phyloP scores from a whole-genome alignment of 352 stramenopile genomes.

The Halophytophthora polymorphica region DNA sequence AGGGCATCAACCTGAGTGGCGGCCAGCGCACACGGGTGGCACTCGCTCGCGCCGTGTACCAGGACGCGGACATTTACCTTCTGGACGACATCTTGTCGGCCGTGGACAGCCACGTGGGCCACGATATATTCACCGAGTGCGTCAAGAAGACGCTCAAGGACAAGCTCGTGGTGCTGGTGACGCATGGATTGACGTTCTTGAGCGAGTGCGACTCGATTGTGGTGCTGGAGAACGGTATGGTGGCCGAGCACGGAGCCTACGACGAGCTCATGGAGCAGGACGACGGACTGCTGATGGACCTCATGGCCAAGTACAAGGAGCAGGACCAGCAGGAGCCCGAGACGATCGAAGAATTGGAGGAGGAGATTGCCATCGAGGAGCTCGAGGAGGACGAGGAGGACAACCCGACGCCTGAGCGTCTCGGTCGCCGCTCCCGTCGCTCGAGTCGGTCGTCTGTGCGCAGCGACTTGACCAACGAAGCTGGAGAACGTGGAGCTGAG shows the following conservation, averaged over 20 bases:
- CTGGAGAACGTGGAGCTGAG: conserved; percentile 9
- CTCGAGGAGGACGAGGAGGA: conserved; percentile 44
- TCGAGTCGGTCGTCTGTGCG: conserved; percentile 50
- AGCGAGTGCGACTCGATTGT: conserved; percentile 60
- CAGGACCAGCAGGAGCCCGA: conserved; percentile 39
- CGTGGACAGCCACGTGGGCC: conserved; percentile 94
- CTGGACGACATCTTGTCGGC: conserved; percentile 94
- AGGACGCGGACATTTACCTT: conserved; percentile 85
- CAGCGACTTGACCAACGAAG: conserved; percentile 48
- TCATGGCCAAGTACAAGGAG: conserved; percentile 60
- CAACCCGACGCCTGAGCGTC: conserved; percentile 26
- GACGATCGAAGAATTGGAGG: conserved; percentile 35
- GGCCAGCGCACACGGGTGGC: conserved; percentile 90
- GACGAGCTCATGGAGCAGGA: conserved; percentile 57
- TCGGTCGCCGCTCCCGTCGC: conserved; percentile 34
- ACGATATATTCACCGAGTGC: conserved; percentile 88
- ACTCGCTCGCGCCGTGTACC: conserved; percentile 79
- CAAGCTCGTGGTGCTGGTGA: conserved; percentile 86
- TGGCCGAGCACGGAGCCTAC: conserved; percentile 75
- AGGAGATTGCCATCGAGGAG: conserved; percentile 32
- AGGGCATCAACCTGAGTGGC: conserved; percentile 93
- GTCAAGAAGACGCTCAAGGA: conserved; percentile 50
- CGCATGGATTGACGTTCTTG: conserved; percentile 62
- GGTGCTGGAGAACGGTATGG: conserved; percentile 50
- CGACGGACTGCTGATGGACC: conserved; percentile 62